Evolutionary conservation across 768 basidiomycete genomes (phyloP).

Genomic region (Tulasnella sp.): DNA sequence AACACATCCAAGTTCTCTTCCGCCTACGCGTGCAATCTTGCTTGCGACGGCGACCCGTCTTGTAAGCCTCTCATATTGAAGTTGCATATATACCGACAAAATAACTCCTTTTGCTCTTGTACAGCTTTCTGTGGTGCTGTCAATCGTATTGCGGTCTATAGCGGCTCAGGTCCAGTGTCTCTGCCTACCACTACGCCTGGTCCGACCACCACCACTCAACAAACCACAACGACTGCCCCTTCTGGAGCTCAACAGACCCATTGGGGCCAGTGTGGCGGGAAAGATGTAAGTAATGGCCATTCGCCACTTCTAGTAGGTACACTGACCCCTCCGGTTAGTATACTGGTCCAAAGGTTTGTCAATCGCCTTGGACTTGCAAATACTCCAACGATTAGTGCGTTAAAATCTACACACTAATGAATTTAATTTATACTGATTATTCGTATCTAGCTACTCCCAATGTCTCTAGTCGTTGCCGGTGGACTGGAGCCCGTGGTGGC

Average conservation of each 20-base stretch:
- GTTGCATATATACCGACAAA: background rate
- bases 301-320: background rate
- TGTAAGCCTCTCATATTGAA: background rate
- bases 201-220: slow-evolving; percentile 9
- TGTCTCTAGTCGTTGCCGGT: background rate
- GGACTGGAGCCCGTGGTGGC: background rate
- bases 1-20: slow-evolving; percentile 27
- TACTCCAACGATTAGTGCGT: slow-evolving; percentile 1
- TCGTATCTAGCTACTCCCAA: background rate
- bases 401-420: background rate
- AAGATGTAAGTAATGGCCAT: background rate
- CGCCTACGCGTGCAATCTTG: slow-evolving; percentile 28
- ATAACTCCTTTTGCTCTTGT: background rate
- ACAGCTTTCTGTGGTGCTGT: slow-evolving; percentile 28
- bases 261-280: background rate
- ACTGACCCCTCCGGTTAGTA: background rate
- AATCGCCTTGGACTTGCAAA: background rate
- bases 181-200: slow-evolving; percentile 17
- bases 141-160: slow-evolving; percentile 27
- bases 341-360: background rate
- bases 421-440: background rate
- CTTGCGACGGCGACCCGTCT: slow-evolving; percentile 25
- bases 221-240: slow-evolving; percentile 3
- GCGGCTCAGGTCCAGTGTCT: slow-evolving; percentile 17
- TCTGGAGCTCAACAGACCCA: background rate